Evolutionary conservation across 805 yeast species (phyloP).

Genomic region (Myxozyma neotropica): DNA sequence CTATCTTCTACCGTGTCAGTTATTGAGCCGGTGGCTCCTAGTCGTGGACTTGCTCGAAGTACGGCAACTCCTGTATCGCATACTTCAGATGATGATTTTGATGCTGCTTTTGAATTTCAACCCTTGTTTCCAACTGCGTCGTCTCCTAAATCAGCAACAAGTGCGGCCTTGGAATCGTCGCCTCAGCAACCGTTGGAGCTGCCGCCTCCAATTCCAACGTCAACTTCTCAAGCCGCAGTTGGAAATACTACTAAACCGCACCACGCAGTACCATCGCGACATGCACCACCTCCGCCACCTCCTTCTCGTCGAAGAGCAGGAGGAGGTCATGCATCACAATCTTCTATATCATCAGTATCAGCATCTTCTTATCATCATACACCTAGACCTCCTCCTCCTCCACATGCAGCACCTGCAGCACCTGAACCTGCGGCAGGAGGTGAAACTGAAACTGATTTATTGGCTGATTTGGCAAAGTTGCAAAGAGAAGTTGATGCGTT

Average conservation of each 20-base stretch:
- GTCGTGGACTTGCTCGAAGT: not conserved
- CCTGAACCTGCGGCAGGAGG: slow-evolving; percentile 2
- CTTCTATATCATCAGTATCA: not conserved
- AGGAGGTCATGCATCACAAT: not conserved
- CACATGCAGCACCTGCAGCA: slow-evolving; percentile 3
- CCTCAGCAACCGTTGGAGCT: not conserved
- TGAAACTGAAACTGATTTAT: slow-evolving; percentile 24
- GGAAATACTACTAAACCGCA: not conserved
- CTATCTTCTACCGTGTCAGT: not conserved
- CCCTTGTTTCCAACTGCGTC: slow-evolving; percentile 1
- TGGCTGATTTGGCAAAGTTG: slow-evolving; percentile 33
- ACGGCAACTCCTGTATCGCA: not conserved
- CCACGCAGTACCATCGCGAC: slow-evolving; percentile 1
- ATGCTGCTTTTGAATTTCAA: slow-evolving; percentile 12
- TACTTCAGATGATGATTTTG: slow-evolving; percentile 2
- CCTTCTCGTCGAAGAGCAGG: slow-evolving; percentile 22
- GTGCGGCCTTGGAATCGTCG: not conserved
- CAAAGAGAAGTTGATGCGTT: slow-evolving; percentile 32
- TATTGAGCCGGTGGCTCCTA: not conserved
- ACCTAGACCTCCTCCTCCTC: slow-evolving; percentile 3
- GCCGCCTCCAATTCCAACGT: not conserved
- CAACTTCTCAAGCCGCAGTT: not conserved
- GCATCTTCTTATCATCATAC: too few relatives aligned
- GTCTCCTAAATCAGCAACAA: not conserved
- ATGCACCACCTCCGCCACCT: slow-evolving; percentile 26